These are phyloP conservation scores for Fagopyrum esculentum DNA, from an alignment of 148 eudicot species.

Conservation along the genomic window DNA sequence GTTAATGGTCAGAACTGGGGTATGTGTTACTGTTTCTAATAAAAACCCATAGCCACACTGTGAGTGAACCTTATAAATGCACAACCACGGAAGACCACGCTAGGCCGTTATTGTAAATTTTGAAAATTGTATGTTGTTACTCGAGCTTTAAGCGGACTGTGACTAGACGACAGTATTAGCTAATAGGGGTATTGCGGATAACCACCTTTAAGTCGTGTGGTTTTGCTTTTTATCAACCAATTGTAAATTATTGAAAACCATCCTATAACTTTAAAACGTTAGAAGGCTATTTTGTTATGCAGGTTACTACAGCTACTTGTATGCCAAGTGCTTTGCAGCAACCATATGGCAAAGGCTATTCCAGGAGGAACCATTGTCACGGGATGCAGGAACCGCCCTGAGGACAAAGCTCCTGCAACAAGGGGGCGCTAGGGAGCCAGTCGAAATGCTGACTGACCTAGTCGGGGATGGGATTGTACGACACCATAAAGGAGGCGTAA, in stretches of 20 bases:
- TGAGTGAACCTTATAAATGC: no score
- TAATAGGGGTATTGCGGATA: not conserved
- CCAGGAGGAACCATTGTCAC: constrained; percentile 75
- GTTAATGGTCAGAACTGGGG: no score
- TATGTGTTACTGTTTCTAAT: no score
- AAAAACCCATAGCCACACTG: no score
- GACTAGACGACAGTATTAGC: no score
- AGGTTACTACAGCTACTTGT: constrained; percentile 97
- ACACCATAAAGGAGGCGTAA: constrained; percentile 51
- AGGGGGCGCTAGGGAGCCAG: constrained; percentile 90
- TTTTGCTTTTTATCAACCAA: not conserved
- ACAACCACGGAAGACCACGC: no score
- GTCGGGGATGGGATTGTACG: constrained; percentile 48
- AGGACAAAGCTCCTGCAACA: constrained; percentile 68
- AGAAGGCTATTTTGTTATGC: not conserved
- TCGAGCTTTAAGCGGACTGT: no score
- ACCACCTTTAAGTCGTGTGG: not conserved
- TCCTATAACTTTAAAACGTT: not conserved
- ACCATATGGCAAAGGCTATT: constrained; percentile 80
- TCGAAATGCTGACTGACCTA: constrained; percentile 47
- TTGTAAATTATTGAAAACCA: no score
- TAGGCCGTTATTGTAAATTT: no score
- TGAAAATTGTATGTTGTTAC: no score
- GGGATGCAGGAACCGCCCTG: constrained; percentile 65
- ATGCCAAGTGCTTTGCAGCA: constrained; percentile 90